Evolutionary conservation across 1,284 basidiomycete genomes (phyloP).

Genomic region (Tetrapyrgos nigripes): DNA sequence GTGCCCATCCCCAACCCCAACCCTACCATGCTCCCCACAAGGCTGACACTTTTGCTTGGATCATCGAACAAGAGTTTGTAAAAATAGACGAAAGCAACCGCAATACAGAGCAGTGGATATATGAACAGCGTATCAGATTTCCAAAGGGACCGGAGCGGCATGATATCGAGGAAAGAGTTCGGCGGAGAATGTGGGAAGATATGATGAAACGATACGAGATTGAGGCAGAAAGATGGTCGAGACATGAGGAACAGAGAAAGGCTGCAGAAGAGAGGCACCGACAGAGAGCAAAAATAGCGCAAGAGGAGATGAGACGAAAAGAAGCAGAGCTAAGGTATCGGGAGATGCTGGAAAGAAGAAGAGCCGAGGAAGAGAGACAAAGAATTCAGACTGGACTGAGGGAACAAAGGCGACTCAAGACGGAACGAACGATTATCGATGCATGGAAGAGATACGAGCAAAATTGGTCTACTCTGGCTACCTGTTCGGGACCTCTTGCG

Average conservation of each 20-base stretch:
- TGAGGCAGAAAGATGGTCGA: slow-evolving; percentile 59
- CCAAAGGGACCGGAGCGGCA: slow-evolving; percentile 32
- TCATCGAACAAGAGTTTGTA: slow-evolving; percentile 56
- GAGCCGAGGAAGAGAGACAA: slow-evolving; percentile 40
- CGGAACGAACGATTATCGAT: slow-evolving; percentile 47
- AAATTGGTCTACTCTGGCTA: slow-evolving; percentile 57
- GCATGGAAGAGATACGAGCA: slow-evolving; percentile 69
- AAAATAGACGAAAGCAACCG: slow-evolving; percentile 49
- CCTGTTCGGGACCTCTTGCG: slow-evolving; percentile 49
- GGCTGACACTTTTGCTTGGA: slow-evolving; percentile 59
- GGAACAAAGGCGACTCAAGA: slow-evolving; percentile 43
- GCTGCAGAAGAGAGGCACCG: slow-evolving; percentile 50
- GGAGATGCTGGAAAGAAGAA: slow-evolving; percentile 50
- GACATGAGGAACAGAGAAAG: slow-evolving; percentile 51
- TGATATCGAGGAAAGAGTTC: slow-evolving; percentile 26
- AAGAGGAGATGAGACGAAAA: slow-evolving; percentile 54
- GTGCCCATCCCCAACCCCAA: slow-evolving; percentile 26
- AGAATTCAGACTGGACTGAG: slow-evolving; percentile 27
- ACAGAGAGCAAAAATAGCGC: slow-evolving; percentile 47
- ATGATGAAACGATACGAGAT: slow-evolving; percentile 53
- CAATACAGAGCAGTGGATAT: slow-evolving; percentile 67
- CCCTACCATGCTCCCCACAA: slow-evolving; percentile 35
- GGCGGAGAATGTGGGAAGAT: slow-evolving; percentile 55
- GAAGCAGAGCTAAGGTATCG: slow-evolving; percentile 52
- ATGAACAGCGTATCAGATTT: slow-evolving; percentile 57